phyloP scores from a whole-genome alignment of 345 rosid species.

The Populus deltoides region DNA sequence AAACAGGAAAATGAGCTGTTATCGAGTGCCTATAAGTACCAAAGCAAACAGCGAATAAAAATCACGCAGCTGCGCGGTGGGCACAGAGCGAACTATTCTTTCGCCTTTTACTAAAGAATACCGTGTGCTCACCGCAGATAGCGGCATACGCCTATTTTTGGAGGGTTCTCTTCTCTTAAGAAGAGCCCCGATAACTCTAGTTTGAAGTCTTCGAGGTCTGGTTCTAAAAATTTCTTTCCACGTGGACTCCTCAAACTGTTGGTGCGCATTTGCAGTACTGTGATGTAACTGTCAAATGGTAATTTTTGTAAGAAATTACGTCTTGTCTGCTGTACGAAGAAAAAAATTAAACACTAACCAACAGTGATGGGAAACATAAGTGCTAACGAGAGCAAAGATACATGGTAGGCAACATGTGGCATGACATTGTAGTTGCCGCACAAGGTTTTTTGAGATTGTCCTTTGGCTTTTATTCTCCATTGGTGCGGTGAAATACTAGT shows the following conservation, averaged over 20 bases:
- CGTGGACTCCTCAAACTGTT: rapidly evolving
- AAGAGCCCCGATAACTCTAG: neutral
- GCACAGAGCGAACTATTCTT: constrained; percentile 57
- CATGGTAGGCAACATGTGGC: too few relatives aligned
- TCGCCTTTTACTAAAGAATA: constrained; percentile 62
- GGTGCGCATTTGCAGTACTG: rapidly evolving
- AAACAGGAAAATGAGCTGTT: rapidly evolving
- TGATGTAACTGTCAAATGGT: too few relatives aligned
- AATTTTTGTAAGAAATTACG: too few relatives aligned
- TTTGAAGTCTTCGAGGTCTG: too few relatives aligned
- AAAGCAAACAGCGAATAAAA: rapidly evolving
- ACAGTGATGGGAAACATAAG: too few relatives aligned
- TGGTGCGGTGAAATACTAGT: too few relatives aligned
- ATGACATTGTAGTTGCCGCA: too few relatives aligned
- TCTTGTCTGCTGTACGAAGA: too few relatives aligned
- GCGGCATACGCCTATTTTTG: constrained; percentile 28
- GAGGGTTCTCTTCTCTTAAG: neutral
- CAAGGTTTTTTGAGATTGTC: too few relatives aligned
- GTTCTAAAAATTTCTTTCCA: rapidly evolving
- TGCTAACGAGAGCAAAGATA: too few relatives aligned
- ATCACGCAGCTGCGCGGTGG: constrained; percentile 31
- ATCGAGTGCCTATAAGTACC: neutral
- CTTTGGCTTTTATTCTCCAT: too few relatives aligned
- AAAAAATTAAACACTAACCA: too few relatives aligned
- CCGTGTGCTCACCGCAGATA: constrained; percentile 33